Conservation (phyloP, 2,329 filamentous ascomycete genomes). For the Colletotrichum zoysiae region DNA sequence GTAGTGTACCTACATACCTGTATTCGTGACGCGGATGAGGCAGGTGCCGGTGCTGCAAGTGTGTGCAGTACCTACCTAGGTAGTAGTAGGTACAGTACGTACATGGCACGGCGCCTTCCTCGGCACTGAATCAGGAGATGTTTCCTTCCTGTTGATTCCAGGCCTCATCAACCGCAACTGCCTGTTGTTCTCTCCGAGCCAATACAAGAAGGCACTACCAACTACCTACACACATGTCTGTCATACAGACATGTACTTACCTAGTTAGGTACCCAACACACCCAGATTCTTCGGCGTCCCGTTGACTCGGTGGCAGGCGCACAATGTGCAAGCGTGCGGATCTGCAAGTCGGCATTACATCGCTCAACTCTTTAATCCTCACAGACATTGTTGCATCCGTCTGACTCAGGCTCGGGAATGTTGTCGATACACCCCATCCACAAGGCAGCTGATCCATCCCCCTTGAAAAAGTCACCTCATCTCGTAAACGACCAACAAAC, state of each 20-base stretch:
- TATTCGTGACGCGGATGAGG: not conserved
- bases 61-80: too few relatives aligned
- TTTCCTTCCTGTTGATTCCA: conserved; percentile 1
- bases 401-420: conserved; percentile 33
- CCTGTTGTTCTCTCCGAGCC: not conserved
- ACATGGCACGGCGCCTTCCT: not conserved
- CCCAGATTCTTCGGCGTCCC: not conserved
- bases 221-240: not conserved
- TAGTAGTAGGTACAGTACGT: too few relatives aligned
- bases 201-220: not conserved
- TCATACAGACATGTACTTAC: not conserved
- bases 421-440: conserved; percentile 3
- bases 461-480: conserved; percentile 32
- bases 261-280: not conserved
- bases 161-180: not conserved
- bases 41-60: not conserved
- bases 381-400: conserved; percentile 12
- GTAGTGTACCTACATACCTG: too few relatives aligned
- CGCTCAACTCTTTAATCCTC: conserved; percentile 9
- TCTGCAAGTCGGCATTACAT: conserved; percentile 11
- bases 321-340: not conserved
- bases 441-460: not conserved
- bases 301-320: not conserved
- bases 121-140: conserved; percentile 6
- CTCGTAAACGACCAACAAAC: conserved; percentile 19